Conservation (phyloP, 163 green algal species). For the Scenedesmus sp. region DNA sequence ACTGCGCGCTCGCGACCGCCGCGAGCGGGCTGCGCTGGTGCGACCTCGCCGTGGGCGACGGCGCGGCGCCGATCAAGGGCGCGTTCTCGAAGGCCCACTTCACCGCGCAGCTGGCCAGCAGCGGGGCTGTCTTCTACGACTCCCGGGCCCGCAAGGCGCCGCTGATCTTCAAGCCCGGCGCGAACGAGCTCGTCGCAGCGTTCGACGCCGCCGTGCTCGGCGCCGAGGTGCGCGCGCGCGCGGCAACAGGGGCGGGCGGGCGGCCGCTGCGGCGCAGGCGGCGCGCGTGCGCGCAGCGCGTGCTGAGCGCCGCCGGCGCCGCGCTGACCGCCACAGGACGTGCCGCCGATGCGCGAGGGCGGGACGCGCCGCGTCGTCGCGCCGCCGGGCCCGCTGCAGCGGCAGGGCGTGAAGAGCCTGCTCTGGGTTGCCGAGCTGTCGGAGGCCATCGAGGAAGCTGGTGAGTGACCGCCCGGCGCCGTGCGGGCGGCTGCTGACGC, state of each 20-base stretch:
- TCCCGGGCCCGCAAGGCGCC: constrained; percentile 65
- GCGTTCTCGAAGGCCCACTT: constrained; percentile 65
- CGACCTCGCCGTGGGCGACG: constrained; percentile 24
- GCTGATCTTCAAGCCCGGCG: constrained; percentile 67
- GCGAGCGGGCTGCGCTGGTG: constrained; percentile 36
- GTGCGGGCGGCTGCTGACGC: too few relatives aligned
- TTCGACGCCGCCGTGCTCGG: constrained; percentile 33
- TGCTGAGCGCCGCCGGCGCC: too few relatives aligned
- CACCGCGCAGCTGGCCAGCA: constrained; percentile 60
- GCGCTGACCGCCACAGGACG: too few relatives aligned
- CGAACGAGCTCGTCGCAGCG: constrained; percentile 30
- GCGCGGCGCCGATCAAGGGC: constrained; percentile 26
- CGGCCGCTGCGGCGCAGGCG: too few relatives aligned
- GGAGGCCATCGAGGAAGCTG: constrained; percentile 25
- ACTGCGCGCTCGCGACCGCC: constrained; percentile 13
- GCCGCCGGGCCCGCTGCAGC: constrained; percentile 37
- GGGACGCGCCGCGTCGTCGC: constrained; percentile 50
- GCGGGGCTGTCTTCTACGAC: constrained; percentile 69
- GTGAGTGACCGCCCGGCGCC: too few relatives aligned
- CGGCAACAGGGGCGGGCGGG: too few relatives aligned
- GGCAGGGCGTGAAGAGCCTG: constrained; percentile 46
- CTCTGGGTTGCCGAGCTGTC: too few relatives aligned
- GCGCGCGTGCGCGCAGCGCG: too few relatives aligned
- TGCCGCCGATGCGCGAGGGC: constrained; percentile 53
- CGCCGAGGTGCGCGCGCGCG: constrained; percentile 22